A percentile compares a stretch with the other conserved stretches of the same genome.
These are phyloP conservation scores for Hypsizygus ulmarius DNA, from an alignment of 1,284 basidiomycete species.

Conservation along the genomic window DNA sequence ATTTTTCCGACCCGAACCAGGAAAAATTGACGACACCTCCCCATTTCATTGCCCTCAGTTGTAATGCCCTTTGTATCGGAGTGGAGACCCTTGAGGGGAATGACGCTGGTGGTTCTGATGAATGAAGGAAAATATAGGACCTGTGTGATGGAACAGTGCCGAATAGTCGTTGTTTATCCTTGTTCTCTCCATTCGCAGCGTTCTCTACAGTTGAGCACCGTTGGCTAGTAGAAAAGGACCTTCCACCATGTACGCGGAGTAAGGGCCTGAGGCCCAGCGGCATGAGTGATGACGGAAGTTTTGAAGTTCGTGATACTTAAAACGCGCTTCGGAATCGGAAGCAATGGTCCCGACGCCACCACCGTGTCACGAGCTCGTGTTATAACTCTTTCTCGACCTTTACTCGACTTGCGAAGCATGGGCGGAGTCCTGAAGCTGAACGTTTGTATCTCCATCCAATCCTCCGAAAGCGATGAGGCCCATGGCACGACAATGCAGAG, in stretches of 20 bases:
- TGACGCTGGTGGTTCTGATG: conserved; percentile 42
- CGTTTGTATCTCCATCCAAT: too few relatives aligned
- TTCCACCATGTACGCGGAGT: not conserved
- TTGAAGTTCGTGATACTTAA: too few relatives aligned
- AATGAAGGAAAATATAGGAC: conserved; percentile 59
- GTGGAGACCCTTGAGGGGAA: conserved; percentile 53
- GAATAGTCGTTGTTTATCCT: conserved; percentile 23
- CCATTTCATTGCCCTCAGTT: conserved; percentile 40
- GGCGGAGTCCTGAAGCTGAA: too few relatives aligned
- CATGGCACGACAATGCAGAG: too few relatives aligned
- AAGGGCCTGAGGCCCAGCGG: not conserved
- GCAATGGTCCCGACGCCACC: too few relatives aligned
- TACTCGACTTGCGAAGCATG: too few relatives aligned
- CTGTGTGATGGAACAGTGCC: conserved; percentile 50
- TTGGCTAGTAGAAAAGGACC: not conserved
- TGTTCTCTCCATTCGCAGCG: not conserved
- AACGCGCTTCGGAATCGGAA: too few relatives aligned
- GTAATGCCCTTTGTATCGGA: conserved; percentile 50
- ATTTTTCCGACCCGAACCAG: conserved; percentile 42
- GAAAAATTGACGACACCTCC: conserved; percentile 61
- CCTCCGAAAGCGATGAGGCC: too few relatives aligned
- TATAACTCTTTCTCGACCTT: too few relatives aligned
- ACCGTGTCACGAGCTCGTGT: too few relatives aligned
- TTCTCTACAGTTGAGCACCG: not conserved
- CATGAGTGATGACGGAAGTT: not conserved